Percentiles rank a stretch among this genome's conserved stretches.
phyloP scores from a whole-genome alignment of 2,329 filamentous ascomycete genomes.

The Talaromyces sp. region DNA sequence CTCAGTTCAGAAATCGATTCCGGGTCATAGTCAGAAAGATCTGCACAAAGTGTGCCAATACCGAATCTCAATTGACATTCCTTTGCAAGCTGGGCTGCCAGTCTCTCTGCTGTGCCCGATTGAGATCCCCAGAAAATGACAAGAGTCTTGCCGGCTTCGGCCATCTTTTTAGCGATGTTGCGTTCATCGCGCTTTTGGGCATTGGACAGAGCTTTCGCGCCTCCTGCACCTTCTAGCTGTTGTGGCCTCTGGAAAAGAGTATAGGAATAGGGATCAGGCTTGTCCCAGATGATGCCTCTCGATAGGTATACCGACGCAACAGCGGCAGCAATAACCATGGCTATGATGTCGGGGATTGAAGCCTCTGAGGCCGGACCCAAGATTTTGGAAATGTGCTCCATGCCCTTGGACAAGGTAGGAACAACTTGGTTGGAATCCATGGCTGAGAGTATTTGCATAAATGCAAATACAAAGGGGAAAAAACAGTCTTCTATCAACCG shows the following conservation, averaged over 20 bases:
- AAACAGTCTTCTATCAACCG: background rate
- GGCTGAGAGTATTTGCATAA: background rate
- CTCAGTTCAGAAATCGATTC: conserved; percentile 14
- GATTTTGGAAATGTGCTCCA: background rate
- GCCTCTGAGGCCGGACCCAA: background rate
- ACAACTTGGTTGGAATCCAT: too few relatives aligned
- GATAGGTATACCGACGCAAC: background rate
- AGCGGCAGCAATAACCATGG: background rate
- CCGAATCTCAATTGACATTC: conserved; percentile 12
- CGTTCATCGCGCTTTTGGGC: background rate
- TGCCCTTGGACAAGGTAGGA: background rate
- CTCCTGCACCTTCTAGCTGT: background rate
- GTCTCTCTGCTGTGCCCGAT: conserved; percentile 16
- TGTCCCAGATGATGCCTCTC: background rate
- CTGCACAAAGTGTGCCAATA: conserved; percentile 6
- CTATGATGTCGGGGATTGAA: background rate
- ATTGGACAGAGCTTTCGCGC: background rate
- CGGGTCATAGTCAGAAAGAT: conserved; percentile 17
- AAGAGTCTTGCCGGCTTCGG: background rate
- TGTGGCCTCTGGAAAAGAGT: background rate
- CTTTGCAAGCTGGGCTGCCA: conserved; percentile 15
- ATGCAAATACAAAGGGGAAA: background rate
- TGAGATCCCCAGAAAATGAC: conserved; percentile 21
- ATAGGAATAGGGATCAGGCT: background rate
- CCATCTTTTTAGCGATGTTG: background rate